Evolutionary conservation across 1,139 yeast species (phyloP).

Genomic region (Zygosaccharomyces pseudobailii): DNA sequence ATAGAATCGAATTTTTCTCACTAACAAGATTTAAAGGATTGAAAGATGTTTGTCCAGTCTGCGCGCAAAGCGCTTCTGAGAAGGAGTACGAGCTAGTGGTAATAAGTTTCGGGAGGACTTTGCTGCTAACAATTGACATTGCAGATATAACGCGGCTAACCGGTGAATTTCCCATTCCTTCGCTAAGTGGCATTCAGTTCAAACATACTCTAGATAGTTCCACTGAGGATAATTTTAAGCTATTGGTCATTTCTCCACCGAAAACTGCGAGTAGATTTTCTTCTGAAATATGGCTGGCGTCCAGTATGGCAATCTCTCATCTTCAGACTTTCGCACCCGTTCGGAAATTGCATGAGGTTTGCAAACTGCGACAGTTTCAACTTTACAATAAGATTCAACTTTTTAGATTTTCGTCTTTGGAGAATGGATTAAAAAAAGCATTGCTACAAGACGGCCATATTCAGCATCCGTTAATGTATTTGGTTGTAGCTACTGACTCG

Average conservation of each 20-base stretch:
- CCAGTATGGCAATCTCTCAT: conserved; percentile 18
- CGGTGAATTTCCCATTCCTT: conserved; percentile 9
- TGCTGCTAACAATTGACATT: conserved; percentile 16
- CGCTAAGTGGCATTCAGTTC: conserved; percentile 14
- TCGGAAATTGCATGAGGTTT: conserved; percentile 12
- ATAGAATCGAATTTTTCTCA: conserved; percentile 14
- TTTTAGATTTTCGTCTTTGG: conserved; percentile 3
- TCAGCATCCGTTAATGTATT: conserved; percentile 6
- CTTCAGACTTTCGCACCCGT: conserved; percentile 8
- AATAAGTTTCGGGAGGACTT: conserved; percentile 24
- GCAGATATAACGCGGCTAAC: conserved; percentile 7
- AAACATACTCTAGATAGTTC: conserved; percentile 22
- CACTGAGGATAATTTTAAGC: conserved; percentile 14
- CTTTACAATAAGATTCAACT: conserved; percentile 9
- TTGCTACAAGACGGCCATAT: conserved; percentile 2
- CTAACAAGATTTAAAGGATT: conserved; percentile 30
- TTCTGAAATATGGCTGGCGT: conserved; percentile 19
- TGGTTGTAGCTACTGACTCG: conserved; percentile 14
- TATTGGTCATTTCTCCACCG: conserved; percentile 7
- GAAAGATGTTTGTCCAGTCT: conserved; percentile 14
- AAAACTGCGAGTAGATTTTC: conserved; percentile 5
- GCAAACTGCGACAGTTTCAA: conserved; percentile 14
- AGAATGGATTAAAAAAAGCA: not conserved
- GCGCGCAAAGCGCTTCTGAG: conserved; percentile 1
- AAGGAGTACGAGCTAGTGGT: conserved; percentile 16